These are phyloP conservation scores for Carex kokanica DNA, from an alignment of 176 grass and related monocot species.

Conservation along the genomic window DNA sequence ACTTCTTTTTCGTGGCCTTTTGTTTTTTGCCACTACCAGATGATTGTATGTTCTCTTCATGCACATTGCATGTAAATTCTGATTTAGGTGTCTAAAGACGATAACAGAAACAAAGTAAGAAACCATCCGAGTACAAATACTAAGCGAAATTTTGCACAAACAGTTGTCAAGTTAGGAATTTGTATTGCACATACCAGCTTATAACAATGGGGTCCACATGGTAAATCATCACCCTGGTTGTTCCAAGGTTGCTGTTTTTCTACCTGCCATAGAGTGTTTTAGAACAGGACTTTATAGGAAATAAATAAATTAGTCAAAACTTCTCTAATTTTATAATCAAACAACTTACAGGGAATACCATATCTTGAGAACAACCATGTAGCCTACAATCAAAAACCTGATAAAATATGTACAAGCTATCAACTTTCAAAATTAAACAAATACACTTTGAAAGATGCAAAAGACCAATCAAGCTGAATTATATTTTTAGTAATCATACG, in stretches of 20 bases:
- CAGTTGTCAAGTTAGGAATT: neutral
- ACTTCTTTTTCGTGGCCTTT: slow-evolving; percentile 51
- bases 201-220: slow-evolving; percentile 80
- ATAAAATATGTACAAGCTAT: slow-evolving; percentile 28
- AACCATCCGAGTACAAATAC: neutral
- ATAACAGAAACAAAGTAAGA: slow-evolving; percentile 11
- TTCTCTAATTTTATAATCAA: slow-evolving; percentile 16
- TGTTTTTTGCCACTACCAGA: slow-evolving; percentile 36
- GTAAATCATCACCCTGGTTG: slow-evolving; percentile 56
- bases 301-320: slow-evolving; percentile 26
- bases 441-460: slow-evolving; percentile 22
- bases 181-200: slow-evolving; percentile 56
- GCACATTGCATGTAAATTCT: slow-evolving; percentile 35
- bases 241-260: slow-evolving; percentile 76
- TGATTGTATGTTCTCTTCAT: slow-evolving; percentile 52
- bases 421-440: slow-evolving; percentile 16
- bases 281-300: slow-evolving; percentile 25
- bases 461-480: slow-evolving; percentile 10
- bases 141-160: neutral
- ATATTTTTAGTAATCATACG: slow-evolving; percentile 38
- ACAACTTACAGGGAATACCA: slow-evolving; percentile 93
- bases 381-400: slow-evolving; percentile 98
- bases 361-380: slow-evolving; percentile 94
- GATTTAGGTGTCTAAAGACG: slow-evolving; percentile 43
- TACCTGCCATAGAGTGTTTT: slow-evolving; percentile 46